phyloP scores from a whole-genome alignment of 768 basidiomycete genomes.

The Boletus reticulatus region DNA sequence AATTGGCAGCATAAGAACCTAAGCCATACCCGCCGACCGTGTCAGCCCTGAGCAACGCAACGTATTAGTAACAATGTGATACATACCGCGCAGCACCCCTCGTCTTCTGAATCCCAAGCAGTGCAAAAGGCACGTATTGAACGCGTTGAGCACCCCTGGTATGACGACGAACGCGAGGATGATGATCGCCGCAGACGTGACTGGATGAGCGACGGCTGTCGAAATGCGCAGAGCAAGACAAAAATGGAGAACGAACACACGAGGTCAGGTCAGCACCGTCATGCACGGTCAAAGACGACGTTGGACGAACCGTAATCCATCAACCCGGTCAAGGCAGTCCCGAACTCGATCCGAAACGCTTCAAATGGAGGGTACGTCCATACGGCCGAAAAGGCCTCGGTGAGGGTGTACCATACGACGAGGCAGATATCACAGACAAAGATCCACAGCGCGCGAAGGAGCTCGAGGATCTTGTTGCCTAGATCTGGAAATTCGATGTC shows the following conservation, averaged over 20 bases:
- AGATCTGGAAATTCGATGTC: conserved; percentile 19
- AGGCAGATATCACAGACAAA: conserved; percentile 1
- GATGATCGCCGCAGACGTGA: conserved; percentile 6
- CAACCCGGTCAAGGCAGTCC: conserved; percentile 6
- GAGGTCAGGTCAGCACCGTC: no score
- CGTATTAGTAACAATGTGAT: no score
- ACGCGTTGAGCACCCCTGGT: not conserved
- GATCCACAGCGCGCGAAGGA: conserved; percentile 9
- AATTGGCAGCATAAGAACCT: conserved; percentile 17
- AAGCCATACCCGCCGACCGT: not conserved
- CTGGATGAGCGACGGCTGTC: conserved; percentile 9
- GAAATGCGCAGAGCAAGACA: no score
- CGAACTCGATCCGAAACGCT: conserved; percentile 15
- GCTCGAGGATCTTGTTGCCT: conserved; percentile 11
- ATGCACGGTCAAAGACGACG: not conserved
- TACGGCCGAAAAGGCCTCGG: conserved; percentile 2
- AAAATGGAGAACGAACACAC: no score
- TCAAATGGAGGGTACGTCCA: conserved; percentile 26
- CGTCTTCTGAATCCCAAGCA: not conserved
- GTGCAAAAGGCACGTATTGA: not conserved
- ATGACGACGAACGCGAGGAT: conserved; percentile 14
- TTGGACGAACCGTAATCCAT: conserved; percentile 11
- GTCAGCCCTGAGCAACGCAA: not conserved
- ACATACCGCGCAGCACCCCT: conserved; percentile 11
- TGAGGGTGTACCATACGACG: conserved; percentile 7